Evolutionary conservation across 2,329 filamentous ascomycete genomes (phyloP).

Genomic region (Colletotrichum sp.): DNA sequence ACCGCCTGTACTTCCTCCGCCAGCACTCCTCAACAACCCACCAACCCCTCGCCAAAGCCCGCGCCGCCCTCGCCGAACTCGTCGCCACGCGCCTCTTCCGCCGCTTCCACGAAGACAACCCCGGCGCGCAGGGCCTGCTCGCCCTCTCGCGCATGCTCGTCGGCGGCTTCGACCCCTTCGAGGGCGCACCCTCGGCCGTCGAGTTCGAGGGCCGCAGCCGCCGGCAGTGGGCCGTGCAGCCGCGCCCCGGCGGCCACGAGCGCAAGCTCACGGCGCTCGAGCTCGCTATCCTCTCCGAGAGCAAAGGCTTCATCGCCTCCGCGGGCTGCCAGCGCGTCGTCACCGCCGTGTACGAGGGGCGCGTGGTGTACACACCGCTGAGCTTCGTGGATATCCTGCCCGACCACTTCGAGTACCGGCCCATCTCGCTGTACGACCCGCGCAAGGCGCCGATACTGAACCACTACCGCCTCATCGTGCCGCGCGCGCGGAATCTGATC

Average conservation of each 20-base stretch:
- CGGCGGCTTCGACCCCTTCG: constrained; percentile 74
- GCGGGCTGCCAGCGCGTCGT: constrained; percentile 74
- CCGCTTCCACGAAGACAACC: constrained; percentile 71
- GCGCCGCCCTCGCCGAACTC: constrained; percentile 72
- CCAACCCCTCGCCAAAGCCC: constrained; percentile 72
- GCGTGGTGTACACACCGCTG: constrained; percentile 73
- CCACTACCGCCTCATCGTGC: constrained; percentile 75
- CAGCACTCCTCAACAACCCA: constrained; percentile 70
- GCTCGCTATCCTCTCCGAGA: constrained; percentile 74
- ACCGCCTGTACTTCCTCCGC: constrained; percentile 71
- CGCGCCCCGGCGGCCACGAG: constrained; percentile 41
- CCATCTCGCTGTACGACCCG: constrained; percentile 73
- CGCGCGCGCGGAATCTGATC: constrained; percentile 68
- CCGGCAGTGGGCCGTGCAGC: constrained; percentile 42
- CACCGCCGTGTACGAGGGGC: constrained; percentile 71
- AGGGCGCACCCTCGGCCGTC: constrained; percentile 68
- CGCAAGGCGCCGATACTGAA: constrained; percentile 69
- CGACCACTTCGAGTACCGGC: constrained; percentile 74
- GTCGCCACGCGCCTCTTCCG: constrained; percentile 71
- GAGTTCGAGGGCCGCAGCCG: constrained; percentile 30
- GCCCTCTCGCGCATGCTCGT: constrained; percentile 72
- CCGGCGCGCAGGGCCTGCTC: constrained; percentile 66
- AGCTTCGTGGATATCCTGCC: constrained; percentile 76
- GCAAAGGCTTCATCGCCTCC: constrained; percentile 70
- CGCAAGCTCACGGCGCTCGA: constrained; percentile 72